phyloP scores from a whole-genome alignment of 176 grass and related monocot genomes.

The Rhipidocladum racemiflorum region DNA sequence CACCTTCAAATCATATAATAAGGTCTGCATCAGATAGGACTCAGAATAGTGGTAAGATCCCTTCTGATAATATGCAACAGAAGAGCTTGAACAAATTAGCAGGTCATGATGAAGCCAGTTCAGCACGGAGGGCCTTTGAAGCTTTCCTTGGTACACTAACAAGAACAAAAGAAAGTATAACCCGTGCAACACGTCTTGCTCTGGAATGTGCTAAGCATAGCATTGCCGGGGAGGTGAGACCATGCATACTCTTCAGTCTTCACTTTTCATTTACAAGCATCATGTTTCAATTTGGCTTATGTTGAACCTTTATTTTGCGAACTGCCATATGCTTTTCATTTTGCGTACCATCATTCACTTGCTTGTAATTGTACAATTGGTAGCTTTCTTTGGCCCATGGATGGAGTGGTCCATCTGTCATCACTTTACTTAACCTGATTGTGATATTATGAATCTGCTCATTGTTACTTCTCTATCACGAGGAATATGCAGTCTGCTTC shows the following conservation, averaged over 20 bases:
- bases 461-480: not conserved
- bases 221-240: slow-evolving; percentile 89
- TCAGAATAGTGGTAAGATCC: slow-evolving; percentile 45
- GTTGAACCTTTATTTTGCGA: slow-evolving; percentile 16
- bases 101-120: slow-evolving; percentile 56
- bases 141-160: slow-evolving; percentile 72
- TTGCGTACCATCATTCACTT: not conserved
- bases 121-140: slow-evolving; percentile 71
- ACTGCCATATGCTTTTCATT: not conserved
- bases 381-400: slow-evolving; percentile 14
- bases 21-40: slow-evolving; percentile 43
- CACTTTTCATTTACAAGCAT: slow-evolving; percentile 15
- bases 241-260: slow-evolving; percentile 32
- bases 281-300: slow-evolving; percentile 11
- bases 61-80: slow-evolving; percentile 37
- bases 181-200: slow-evolving; percentile 86
- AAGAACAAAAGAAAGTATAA: slow-evolving; percentile 94
- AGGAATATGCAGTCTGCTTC: not conserved
- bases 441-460: not conserved
- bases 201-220: slow-evolving; percentile 93
- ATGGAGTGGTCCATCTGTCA: slow-evolving; percentile 6
- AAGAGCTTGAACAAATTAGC: slow-evolving; percentile 45
- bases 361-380: slow-evolving; percentile 24
- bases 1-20: slow-evolving; percentile 50
- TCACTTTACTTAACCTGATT: not conserved